Evolutionary conservation across 2,329 filamentous ascomycete species (phyloP).

Genomic region (Colletotrichum melonis): DNA sequence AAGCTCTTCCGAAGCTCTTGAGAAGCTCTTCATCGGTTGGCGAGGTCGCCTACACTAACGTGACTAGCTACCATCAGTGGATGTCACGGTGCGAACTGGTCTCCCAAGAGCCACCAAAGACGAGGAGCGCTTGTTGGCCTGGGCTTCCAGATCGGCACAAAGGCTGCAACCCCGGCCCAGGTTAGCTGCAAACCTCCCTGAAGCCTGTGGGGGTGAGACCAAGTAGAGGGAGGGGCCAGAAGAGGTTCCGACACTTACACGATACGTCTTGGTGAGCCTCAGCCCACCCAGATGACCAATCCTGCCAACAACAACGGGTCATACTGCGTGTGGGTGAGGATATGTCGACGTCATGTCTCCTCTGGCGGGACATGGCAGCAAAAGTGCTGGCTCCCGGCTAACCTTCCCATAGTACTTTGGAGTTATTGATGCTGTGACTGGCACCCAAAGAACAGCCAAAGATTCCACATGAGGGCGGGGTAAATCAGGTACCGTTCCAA

Average conservation of each 20-base stretch:
- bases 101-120: slow-evolving; percentile 2
- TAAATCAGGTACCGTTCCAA: slow-evolving; percentile 24
- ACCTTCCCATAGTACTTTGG: not conserved
- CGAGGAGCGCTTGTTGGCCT: slow-evolving; percentile 5
- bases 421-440: not conserved
- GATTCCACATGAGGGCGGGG: slow-evolving; percentile 19
- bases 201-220: slow-evolving; percentile 20
- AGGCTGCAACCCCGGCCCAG: slow-evolving; percentile 13
- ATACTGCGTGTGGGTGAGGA: slow-evolving; percentile 24
- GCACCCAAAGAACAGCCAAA: not conserved
- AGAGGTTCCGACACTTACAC: slow-evolving; percentile 20
- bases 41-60: slow-evolving; percentile 1
- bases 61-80: not conserved
- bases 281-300: slow-evolving; percentile 32
- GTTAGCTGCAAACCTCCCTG: slow-evolving; percentile 21
- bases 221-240: slow-evolving; percentile 9
- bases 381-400: not conserved
- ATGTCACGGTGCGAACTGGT: slow-evolving; percentile 1
- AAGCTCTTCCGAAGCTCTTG: slow-evolving; percentile 10
- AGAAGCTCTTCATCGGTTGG: slow-evolving; percentile 6
- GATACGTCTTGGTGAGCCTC: slow-evolving; percentile 11
- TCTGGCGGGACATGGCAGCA: slow-evolving; percentile 1
- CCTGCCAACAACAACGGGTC: slow-evolving; percentile 22
- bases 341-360: slow-evolving; percentile 27
- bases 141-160: slow-evolving; percentile 22